Conservation (phyloP, 257 asterid genomes). For the Verbascum thapsus region DNA sequence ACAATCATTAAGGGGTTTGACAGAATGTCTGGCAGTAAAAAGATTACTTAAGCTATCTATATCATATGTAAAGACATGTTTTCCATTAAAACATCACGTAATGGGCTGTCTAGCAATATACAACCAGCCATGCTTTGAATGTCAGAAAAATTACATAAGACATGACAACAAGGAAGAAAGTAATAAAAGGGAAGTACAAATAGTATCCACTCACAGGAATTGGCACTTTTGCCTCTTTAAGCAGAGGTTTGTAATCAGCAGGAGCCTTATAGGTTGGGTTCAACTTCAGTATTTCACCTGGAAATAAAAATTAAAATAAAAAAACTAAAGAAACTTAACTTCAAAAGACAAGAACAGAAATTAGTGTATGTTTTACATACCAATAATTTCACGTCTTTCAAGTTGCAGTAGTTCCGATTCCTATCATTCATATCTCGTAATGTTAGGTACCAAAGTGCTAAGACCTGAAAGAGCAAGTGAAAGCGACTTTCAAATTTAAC, state of each 20-base stretch:
- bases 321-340: slow-evolving; percentile 14
- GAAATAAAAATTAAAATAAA: slow-evolving; percentile 41
- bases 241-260: slow-evolving; percentile 77
- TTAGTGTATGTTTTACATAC: slow-evolving; percentile 44
- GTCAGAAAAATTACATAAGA: slow-evolving; percentile 6
- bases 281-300: slow-evolving; percentile 80
- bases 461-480: slow-evolving; percentile 11
- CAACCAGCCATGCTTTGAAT: slow-evolving; percentile 3
- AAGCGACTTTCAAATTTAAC: slow-evolving; percentile 28
- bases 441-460: slow-evolving; percentile 35
- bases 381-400: slow-evolving; percentile 83
- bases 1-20: slow-evolving; percentile 6
- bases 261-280: slow-evolving; percentile 84
- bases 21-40: slow-evolving; percentile 16
- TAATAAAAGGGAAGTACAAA: slow-evolving; percentile 19
- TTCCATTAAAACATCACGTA: slow-evolving; percentile 19
- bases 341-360: slow-evolving; percentile 7
- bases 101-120: slow-evolving; percentile 15
- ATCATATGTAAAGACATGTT: neutral
- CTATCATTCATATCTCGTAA: slow-evolving; percentile 36
- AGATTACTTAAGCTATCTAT: slow-evolving; percentile 11
- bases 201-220: slow-evolving; percentile 78
- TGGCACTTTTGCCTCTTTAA: slow-evolving; percentile 76
- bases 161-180: slow-evolving; percentile 1
- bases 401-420: slow-evolving; percentile 59